Conservation (phyloP, 306 rosid species). For the Alnus rubra region DNA sequence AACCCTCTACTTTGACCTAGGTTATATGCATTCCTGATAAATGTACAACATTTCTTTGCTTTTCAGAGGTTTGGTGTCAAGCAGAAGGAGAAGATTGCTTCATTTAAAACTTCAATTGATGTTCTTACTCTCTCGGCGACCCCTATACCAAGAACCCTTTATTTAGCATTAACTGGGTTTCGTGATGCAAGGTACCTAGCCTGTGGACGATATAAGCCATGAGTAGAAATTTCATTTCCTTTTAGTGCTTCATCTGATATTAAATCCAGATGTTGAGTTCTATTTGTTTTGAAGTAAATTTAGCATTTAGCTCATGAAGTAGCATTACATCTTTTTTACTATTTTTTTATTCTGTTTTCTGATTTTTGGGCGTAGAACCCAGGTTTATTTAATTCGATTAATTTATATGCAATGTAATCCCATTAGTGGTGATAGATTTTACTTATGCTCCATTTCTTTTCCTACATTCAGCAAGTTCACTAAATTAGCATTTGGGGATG, state of each 20-base stretch:
- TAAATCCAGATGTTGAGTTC: constrained; percentile 4
- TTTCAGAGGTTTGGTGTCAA: constrained; percentile 94
- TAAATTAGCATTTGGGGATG: too few relatives aligned
- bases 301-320: constrained; percentile 24
- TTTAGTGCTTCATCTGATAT: constrained; percentile 14
- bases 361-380: neutral
- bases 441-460: neutral
- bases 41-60: constrained; percentile 31
- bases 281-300: neutral
- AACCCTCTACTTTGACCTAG: constrained; percentile 28
- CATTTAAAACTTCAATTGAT: constrained; percentile 89
- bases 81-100: constrained; percentile 95
- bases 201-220: constrained; percentile 20
- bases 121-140: constrained; percentile 96
- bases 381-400: neutral
- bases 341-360: neutral
- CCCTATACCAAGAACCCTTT: constrained; percentile 93
- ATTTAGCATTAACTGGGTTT: constrained; percentile 93
- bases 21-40: constrained; percentile 9
- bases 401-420: neutral
- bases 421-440: neutral
- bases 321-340: neutral
- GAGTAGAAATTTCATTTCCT: neutral
- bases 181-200: constrained; percentile 91
- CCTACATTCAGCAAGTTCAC: neutral